phyloP scores from a whole-genome alignment of 2,329 filamentous ascomycete genomes.

The Verticillium dahliae region DNA sequence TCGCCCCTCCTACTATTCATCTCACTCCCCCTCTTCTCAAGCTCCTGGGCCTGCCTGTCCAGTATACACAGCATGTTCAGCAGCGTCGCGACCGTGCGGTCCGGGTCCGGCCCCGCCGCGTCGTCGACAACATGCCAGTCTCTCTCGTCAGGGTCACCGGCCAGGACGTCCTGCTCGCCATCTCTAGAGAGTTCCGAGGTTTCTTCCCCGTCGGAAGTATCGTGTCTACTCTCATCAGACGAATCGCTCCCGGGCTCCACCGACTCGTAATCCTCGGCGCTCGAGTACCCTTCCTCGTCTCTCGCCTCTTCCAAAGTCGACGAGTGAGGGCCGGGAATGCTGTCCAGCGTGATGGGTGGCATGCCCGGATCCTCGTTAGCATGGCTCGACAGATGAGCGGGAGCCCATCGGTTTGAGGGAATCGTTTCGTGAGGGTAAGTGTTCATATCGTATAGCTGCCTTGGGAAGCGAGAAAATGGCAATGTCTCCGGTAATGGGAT shows the following conservation, averaged over 20 bases:
- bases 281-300: neutral
- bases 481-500: neutral
- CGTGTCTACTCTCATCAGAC: neutral
- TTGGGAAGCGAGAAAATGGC: neutral
- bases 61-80: constrained; percentile 14
- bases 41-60: constrained; percentile 13
- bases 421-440: neutral
- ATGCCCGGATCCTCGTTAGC: neutral
- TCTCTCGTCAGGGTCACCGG: neutral
- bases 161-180: neutral
- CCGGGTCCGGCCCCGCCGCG: constrained; percentile 15
- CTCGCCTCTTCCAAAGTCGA: neutral
- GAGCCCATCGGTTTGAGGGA: neutral
- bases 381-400: neutral
- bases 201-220: neutral
- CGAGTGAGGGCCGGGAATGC: neutral
- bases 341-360: neutral
- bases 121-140: neutral
- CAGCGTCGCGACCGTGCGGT: constrained; percentile 16
- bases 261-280: neutral
- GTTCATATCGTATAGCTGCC: neutral
- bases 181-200: neutral
- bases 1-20: constrained; percentile 4
- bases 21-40: constrained; percentile 7
- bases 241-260: neutral